Conservation (phyloP, 164 flowering plant genomes). For the Stephania yunnanensis region DNA sequence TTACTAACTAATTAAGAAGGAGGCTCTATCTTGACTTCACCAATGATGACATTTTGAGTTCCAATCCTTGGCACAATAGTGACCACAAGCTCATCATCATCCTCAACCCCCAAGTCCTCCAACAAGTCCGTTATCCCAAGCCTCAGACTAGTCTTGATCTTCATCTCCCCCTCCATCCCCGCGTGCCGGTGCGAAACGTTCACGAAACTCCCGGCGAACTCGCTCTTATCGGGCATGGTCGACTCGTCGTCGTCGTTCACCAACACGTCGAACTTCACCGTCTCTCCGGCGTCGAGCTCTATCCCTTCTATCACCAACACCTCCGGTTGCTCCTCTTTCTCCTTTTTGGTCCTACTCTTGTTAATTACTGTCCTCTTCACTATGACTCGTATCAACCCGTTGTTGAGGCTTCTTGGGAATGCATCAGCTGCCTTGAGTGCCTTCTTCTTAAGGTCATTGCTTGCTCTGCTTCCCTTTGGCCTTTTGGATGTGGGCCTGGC, state of each 20-base stretch:
- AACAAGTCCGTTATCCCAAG: constrained; percentile 23
- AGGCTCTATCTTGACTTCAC: background rate
- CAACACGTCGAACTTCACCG: constrained; percentile 34
- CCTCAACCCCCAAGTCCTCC: constrained; percentile 22
- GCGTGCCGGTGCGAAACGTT: constrained; percentile 18
- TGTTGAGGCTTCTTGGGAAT: constrained; percentile 20
- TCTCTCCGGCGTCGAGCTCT: background rate
- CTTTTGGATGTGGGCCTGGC: constrained; percentile 19
- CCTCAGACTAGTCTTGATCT: constrained; percentile 17
- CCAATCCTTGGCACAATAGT: constrained; percentile 15
- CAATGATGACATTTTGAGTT: constrained; percentile 5
- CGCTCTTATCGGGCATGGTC: constrained; percentile 11
- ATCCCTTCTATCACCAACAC: constrained; percentile 24
- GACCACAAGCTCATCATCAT: constrained; percentile 13
- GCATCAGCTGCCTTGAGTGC: background rate
- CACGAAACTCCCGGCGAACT: constrained; percentile 35
- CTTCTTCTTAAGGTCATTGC: background rate
- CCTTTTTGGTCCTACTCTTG: constrained; percentile 15
- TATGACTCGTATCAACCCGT: background rate
- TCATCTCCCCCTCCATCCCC: constrained; percentile 3
- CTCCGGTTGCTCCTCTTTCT: constrained; percentile 32
- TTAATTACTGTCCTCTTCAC: constrained; percentile 26
- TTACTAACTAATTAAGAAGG: too few species aligned
- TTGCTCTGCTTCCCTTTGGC: background rate
- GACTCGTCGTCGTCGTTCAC: constrained; percentile 31